Evolutionary conservation across 768 basidiomycete species (phyloP), one percentile per base, ranked within the genome.

Genomic region (Lactarius hengduanensis): DNA sequence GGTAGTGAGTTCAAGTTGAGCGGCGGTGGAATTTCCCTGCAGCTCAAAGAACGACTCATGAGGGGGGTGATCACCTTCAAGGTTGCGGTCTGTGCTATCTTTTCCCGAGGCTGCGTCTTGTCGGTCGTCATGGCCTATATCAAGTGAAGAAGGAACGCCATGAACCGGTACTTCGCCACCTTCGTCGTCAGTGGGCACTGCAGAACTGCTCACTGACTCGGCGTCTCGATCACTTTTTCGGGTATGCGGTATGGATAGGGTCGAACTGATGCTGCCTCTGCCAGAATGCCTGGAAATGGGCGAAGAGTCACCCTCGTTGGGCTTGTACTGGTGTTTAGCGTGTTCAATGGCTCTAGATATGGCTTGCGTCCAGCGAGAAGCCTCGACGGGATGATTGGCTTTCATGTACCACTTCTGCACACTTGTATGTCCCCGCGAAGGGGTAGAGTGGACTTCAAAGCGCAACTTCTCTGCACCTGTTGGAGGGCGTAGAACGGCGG

Each of bases 361-460:
- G 0, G 89, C 90, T 64, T 89, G 86, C 2, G 86, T 85, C 96
- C 96, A 98, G 13, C 95, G 83, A 4, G 89, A 82, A 5, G 92
- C 92, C 76, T 98, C 96, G 6, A 91, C 92, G 0, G 90, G 92
- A 71, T 97, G 94, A 68, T 87, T 91, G 0, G 90, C 90, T 64
- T 88, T 89, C 76, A 94, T 81, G 74, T 89, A 89, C 92, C 92
- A 92, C 75, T 87, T 91, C 72, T 90, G 87, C 0, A 78, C 77
- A 5, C 78, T 77, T 18, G 79, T 74, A 53, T 81, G 78, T 3
- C 82, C 80, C 18, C 82, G 78, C 4, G 81, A 77, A 1, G 86
- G 85, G 1, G 80, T 76, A 5, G 87, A 86, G 66, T 89, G 86
- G 6, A 98, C 84, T 73, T 96, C 94, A 71, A 98, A 96, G 16